phyloP scores from a whole-genome alignment of 805 yeast species.

The Sugiyamaella smithiae region DNA sequence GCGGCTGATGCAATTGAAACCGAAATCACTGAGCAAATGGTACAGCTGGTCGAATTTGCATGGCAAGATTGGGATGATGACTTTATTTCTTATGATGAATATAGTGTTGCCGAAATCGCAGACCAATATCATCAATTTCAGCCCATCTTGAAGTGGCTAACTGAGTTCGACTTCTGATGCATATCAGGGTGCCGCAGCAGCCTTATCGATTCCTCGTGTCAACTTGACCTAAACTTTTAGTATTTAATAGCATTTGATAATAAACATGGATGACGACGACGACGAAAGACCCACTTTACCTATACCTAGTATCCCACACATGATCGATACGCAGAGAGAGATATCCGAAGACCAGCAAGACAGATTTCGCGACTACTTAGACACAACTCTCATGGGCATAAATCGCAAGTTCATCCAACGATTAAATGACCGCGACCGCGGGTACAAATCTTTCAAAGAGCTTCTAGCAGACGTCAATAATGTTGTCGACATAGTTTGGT shows the following conservation, averaged over 20 bases:
- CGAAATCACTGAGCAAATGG: too few relatives aligned
- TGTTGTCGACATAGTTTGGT: conserved; percentile 59
- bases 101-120: too few relatives aligned
- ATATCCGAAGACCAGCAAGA: conserved; percentile 22
- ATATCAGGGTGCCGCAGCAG: too few relatives aligned
- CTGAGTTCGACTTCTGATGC: neutral
- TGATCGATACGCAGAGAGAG: neutral
- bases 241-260: too few relatives aligned
- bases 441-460: conserved; percentile 21
- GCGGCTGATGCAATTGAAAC: too few relatives aligned
- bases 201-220: too few relatives aligned
- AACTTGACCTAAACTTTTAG: neutral
- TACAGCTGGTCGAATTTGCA: too few relatives aligned
- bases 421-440: conserved; percentile 13
- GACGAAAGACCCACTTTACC: neutral
- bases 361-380: conserved; percentile 24
- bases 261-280: conserved; percentile 6
- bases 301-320: neutral
- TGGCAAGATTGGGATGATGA: too few relatives aligned
- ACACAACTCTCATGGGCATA: conserved; percentile 23
- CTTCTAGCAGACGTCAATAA: conserved; percentile 42
- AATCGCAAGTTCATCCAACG: conserved; percentile 27
- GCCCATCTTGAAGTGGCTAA: neutral
- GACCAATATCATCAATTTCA: too few relatives aligned
- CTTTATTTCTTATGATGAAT: too few relatives aligned